A percentile compares a stretch with the other conserved stretches of the same genome.
These are phyloP conservation scores for Suillus bovinus DNA, from an alignment of 768 basidiomycete species.

Conservation along the genomic window DNA sequence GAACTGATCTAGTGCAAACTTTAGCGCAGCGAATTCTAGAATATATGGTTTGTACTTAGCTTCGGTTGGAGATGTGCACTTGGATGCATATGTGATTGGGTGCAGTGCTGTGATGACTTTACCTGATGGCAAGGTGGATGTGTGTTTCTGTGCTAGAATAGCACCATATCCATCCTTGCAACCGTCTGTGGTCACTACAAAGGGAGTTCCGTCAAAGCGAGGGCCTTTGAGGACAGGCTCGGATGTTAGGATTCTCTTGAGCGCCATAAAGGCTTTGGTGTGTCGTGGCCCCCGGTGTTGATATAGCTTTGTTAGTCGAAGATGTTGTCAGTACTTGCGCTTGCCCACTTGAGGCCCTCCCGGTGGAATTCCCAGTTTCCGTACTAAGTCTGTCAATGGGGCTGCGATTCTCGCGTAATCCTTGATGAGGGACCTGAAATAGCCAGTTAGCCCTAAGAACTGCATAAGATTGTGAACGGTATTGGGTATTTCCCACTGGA, in stretches of 20 bases:
- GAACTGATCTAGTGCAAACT: no score
- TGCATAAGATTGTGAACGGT: conserved; percentile 26
- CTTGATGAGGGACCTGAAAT: conserved; percentile 36
- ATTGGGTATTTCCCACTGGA: conserved; percentile 35
- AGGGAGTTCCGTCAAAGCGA: conserved; percentile 33
- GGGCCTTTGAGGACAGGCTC: conserved; percentile 36
- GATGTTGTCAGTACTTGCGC: neutral
- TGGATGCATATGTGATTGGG: neutral
- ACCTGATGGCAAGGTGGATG: neutral
- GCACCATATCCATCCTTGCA: conserved; percentile 17
- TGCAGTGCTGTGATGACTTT: neutral
- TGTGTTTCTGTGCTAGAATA: no score
- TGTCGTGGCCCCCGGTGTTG: conserved; percentile 10
- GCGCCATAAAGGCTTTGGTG: conserved; percentile 21
- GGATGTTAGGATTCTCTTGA: conserved; percentile 31
- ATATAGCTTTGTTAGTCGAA: no score
- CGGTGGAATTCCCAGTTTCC: neutral
- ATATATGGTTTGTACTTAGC: no score
- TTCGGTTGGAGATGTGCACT: neutral
- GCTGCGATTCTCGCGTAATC: conserved; percentile 34
- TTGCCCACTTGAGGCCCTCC: neutral
- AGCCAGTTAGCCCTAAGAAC: conserved; percentile 38
- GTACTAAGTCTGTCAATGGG: conserved; percentile 32
- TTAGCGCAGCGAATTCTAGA: no score
- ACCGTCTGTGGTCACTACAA: conserved; percentile 38